Percentiles rank a stretch among this genome's conserved stretches.
Evolutionary conservation across 1,284 basidiomycete species (phyloP).

Genomic region (Boletus mariae): DNA sequence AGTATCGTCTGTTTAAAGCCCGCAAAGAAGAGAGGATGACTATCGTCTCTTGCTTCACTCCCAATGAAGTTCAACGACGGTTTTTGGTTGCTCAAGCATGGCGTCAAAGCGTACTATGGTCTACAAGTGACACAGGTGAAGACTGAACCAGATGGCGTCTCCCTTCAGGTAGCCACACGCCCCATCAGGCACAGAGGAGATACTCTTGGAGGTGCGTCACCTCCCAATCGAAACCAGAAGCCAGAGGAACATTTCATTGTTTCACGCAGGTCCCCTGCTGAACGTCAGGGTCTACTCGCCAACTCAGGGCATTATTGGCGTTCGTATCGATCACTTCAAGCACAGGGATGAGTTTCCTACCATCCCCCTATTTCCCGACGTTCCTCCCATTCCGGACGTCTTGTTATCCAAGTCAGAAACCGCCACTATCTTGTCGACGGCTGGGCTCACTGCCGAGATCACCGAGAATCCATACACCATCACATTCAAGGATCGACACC

Average conservation of each 20-base stretch:
- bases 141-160: constrained; percentile 45
- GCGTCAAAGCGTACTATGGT: constrained; percentile 58
- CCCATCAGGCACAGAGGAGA: constrained; percentile 67
- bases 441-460: constrained; percentile 44
- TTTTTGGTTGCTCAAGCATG: constrained; percentile 65
- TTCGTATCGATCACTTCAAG: constrained; percentile 61
- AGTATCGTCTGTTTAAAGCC: not conserved
- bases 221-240: constrained; percentile 1
- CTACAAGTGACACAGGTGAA: constrained; percentile 50
- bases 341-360: constrained; percentile 41
- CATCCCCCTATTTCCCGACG: constrained; percentile 67
- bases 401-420: constrained; percentile 27
- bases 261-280: constrained; percentile 9
- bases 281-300: constrained; percentile 59
- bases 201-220: constrained; percentile 54
- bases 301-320: constrained; percentile 62
- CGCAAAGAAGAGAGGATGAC: not conserved
- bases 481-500: constrained; percentile 47
- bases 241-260: not conserved
- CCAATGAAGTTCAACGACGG: constrained; percentile 58
- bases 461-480: constrained; percentile 59
- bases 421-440: constrained; percentile 31
- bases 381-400: constrained; percentile 41
- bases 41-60: not conserved
- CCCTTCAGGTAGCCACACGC: constrained; percentile 60